Evolutionary conservation across 768 basidiomycete genomes (phyloP).

Genomic region (Leccinum boreale): DNA sequence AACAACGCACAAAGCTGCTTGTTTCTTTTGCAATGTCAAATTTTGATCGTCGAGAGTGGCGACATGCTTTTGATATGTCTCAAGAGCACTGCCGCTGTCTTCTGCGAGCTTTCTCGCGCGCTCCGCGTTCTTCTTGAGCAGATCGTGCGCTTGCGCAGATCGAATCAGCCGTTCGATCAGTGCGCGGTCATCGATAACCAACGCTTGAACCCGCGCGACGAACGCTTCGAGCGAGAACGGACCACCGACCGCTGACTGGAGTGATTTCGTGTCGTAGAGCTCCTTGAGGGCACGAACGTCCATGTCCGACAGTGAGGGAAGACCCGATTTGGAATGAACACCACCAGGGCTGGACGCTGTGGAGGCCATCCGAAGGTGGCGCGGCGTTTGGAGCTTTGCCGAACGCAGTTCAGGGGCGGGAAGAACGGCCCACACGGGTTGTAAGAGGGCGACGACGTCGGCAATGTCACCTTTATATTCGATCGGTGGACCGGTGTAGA

Average conservation of each 20-base stretch:
- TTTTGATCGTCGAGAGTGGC: slow-evolving; percentile 76
- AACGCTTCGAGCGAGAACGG: slow-evolving; percentile 74
- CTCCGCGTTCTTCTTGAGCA: slow-evolving; percentile 90
- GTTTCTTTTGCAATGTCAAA: slow-evolving; percentile 44
- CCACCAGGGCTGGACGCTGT: slow-evolving; percentile 37
- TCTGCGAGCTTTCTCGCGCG: slow-evolving; percentile 87
- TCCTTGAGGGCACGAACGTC: slow-evolving; percentile 85
- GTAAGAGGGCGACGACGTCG: slow-evolving; percentile 58
- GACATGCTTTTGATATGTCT: slow-evolving; percentile 90
- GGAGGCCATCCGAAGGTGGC: slow-evolving; percentile 47
- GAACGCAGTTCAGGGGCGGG: slow-evolving; percentile 84
- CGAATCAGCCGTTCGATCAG: slow-evolving; percentile 81
- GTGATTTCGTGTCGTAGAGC: slow-evolving; percentile 54
- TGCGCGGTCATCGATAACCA: slow-evolving; percentile 79
- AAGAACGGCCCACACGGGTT: slow-evolving; percentile 75
- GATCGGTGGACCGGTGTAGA: slow-evolving; percentile 26
- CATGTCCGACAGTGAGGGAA: slow-evolving; percentile 70
- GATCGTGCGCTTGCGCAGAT: slow-evolving; percentile 85
- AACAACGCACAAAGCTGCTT: slow-evolving; percentile 54
- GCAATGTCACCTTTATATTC: slow-evolving; percentile 44
- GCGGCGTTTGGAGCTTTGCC: slow-evolving; percentile 50
- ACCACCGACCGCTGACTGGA: slow-evolving; percentile 29
- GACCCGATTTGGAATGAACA: slow-evolving; percentile 26
- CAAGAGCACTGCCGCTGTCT: slow-evolving; percentile 73
- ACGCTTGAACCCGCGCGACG: slow-evolving; percentile 69